Evolutionary conservation across 2,329 filamentous ascomycete genomes (phyloP).

Genomic region (Botrytis tulipae): DNA sequence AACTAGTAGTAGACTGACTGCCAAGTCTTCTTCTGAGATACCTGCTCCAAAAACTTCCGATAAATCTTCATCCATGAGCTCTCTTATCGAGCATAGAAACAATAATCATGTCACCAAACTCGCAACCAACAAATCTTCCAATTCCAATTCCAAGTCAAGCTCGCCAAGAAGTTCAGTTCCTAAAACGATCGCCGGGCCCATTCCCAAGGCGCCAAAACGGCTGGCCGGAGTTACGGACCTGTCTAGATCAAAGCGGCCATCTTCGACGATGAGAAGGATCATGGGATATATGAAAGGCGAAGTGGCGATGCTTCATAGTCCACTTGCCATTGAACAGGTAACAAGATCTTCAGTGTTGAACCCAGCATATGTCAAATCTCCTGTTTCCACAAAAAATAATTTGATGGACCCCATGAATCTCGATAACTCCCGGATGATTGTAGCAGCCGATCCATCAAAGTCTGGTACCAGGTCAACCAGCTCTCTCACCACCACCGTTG

Average conservation of each 20-base stretch:
- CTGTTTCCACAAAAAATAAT: background rate
- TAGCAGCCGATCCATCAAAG: no score
- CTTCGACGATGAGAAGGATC: background rate
- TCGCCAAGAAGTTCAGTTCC: no score
- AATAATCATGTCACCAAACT: background rate
- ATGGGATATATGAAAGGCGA: background rate
- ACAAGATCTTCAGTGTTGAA: no score
- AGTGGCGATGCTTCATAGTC: no score
- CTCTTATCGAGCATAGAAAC: fast-evolving
- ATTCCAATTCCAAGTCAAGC: no score
- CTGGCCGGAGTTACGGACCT: background rate
- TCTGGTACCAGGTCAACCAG: no score
- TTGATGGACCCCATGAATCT: background rate
- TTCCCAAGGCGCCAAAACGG: no score
- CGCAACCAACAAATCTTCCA: background rate
- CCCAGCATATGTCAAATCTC: background rate
- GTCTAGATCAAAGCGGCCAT: background rate
- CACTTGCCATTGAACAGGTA: background rate
- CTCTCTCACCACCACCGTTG: no score
- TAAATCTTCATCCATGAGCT: background rate
- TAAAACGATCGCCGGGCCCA: no score
- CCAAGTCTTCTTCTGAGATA: no score
- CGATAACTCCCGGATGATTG: background rate
- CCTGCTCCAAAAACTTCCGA: background rate
- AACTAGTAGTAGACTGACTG: background rate